Evolutionary conservation across 129 eudicot genomes (phyloP).

Genomic region (Sambucus nigra): DNA sequence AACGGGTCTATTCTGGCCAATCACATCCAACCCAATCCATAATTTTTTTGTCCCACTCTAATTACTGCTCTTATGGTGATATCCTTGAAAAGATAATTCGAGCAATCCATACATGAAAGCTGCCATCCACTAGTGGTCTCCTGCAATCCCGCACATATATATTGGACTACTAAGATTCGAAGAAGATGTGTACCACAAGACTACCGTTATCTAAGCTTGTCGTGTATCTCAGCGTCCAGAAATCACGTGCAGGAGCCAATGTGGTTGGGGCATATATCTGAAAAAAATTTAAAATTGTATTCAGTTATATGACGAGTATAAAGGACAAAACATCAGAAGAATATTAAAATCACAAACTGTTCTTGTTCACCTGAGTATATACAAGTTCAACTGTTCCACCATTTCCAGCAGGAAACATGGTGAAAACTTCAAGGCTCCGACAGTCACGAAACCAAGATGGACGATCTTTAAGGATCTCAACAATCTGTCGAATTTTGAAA

Average conservation of each 20-base stretch:
- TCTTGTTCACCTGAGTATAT: constrained; percentile 61
- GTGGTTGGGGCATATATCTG: constrained; percentile 96
- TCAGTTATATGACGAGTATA: background rate
- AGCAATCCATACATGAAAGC: background rate
- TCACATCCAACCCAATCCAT: background rate
- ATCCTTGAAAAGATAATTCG: background rate
- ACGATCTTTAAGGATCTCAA: constrained; percentile 97
- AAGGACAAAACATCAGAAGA: background rate
- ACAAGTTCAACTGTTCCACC: constrained; percentile 95
- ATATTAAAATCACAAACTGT: background rate
- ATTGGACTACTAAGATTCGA: background rate
- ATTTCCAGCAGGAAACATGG: constrained; percentile 81
- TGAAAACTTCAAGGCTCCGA: constrained; percentile 80
- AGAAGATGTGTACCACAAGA: constrained; percentile 61
- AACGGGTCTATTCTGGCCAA: too few species aligned
- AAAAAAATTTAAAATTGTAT: constrained; percentile 8
- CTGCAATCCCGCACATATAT: too few species aligned
- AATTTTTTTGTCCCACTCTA: too few species aligned
- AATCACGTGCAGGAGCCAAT: constrained; percentile 95
- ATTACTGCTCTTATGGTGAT: background rate
- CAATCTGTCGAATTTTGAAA: constrained; percentile 36
- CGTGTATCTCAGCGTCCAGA: constrained; percentile 92
- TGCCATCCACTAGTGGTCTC: too few species aligned
- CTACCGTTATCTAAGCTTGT: constrained; percentile 85
- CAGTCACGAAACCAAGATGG: constrained; percentile 97